Evolutionary conservation across 306 rosid genomes (phyloP).

Genomic region (Ormosia semicastrata): DNA sequence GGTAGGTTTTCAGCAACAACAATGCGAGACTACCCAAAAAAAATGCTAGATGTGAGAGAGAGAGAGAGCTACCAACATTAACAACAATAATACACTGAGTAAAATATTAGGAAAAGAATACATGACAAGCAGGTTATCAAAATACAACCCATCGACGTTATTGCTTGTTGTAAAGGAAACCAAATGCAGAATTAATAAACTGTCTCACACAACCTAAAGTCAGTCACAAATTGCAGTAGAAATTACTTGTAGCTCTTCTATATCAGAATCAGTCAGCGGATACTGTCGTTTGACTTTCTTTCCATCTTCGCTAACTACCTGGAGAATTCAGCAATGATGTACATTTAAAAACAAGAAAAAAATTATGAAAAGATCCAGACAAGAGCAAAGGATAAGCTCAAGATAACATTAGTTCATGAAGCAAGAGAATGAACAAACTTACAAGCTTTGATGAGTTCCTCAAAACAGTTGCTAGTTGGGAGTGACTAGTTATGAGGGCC

Average conservation of each 20-base stretch:
- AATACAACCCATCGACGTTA: slow-evolving; percentile 6
- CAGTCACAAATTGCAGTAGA: slow-evolving; percentile 13
- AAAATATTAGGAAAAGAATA: slow-evolving; percentile 13
- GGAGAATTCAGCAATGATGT: slow-evolving; percentile 33
- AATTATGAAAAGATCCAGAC: slow-evolving; percentile 1
- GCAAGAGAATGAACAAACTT: slow-evolving; percentile 38
- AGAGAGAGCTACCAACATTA: slow-evolving; percentile 10
- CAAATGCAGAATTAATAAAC: slow-evolving; percentile 16
- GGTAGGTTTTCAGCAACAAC: slow-evolving; percentile 96
- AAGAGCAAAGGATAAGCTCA: neutral
- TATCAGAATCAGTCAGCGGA: slow-evolving; percentile 70
- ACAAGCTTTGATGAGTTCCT: slow-evolving; percentile 90
- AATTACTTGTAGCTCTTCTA: slow-evolving; percentile 92
- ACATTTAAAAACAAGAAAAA: slow-evolving; percentile 15
- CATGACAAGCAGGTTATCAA: neutral
- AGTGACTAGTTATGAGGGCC: slow-evolving; percentile 67
- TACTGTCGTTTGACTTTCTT: slow-evolving; percentile 82
- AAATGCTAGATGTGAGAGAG: slow-evolving; percentile 10
- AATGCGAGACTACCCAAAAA: slow-evolving; percentile 69
- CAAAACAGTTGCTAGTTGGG: slow-evolving; percentile 85
- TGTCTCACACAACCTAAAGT: slow-evolving; percentile 7
- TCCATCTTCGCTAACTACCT: slow-evolving; percentile 94
- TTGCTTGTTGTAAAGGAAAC: slow-evolving; percentile 8
- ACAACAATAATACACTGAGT: slow-evolving; percentile 8
- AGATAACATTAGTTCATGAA: neutral